Evolutionary conservation across 106 monocot genomes (phyloP), one percentile per base, ranked within the genome.

Genomic region (Dendrobium huoshanense): DNA sequence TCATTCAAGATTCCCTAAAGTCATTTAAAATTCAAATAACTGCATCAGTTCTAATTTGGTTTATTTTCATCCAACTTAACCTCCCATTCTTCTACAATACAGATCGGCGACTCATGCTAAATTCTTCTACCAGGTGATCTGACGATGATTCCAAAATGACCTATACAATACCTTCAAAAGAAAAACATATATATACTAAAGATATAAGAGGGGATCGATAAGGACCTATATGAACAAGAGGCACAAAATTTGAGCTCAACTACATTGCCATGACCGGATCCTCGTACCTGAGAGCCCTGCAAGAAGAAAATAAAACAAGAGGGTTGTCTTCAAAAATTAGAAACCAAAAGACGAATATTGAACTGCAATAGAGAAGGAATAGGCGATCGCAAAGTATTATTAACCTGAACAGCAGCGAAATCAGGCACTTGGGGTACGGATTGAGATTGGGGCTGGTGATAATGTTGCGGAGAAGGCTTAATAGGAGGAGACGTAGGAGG

Each of bases 151-250:
- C 19, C 61, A 61, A 61, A 0, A 56, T 61, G 10, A 10, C 22
- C 22, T 19, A 56, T 54, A 17, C 56, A 61, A 61, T 5, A 4
- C 7, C 19, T 61, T 61, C n/a, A 6, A 61, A 7, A 20, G 10
- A 61, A 22, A 61, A 13, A 70, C 7, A 64, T n/a, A 70, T 4
- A 13, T 70, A 37, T 4, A 33, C 16, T 33, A 33, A 37, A 31
- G 70, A 37, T 70, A 16, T 15, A 70, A 37, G 37, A 22, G 70
- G 37, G 16, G 70, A 70, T 70, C 70, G 15, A 70, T 37, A 22
- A 41, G 29, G 13, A 98, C 98, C 84, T 89, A 79, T 95, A 98
- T 40, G 98, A 98, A 80, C 98, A 98, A 15, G 98, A 92, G 55
- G 83, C 83, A 81, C 98, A 98, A 85, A 95, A 98, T 65, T 89